Conservation (phyloP, 1,139 yeast genomes). For the Magnusiomyces tetraspermus region DNA sequence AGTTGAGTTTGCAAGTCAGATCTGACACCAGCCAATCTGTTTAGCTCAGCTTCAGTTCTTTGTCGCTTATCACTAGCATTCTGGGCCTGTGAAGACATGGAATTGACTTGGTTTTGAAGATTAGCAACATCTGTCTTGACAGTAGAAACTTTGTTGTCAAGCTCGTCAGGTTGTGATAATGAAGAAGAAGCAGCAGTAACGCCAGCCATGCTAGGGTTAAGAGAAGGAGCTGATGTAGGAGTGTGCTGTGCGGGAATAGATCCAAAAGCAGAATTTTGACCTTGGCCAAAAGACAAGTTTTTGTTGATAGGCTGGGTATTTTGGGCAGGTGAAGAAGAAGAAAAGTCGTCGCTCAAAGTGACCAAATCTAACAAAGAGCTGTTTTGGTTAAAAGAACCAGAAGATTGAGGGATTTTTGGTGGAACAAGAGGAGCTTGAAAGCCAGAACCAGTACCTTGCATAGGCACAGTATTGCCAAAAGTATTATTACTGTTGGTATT, state of each 20-base stretch:
- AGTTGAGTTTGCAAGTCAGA: constrained; percentile 65
- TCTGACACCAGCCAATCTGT: constrained; percentile 53
- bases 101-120: constrained; percentile 72
- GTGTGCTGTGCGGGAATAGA: constrained; percentile 7
- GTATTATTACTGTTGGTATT: no score
- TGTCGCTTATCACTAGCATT: constrained; percentile 60
- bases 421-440: constrained; percentile 18
- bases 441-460: constrained; percentile 7
- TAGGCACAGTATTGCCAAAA: background rate
- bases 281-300: constrained; percentile 58
- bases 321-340: constrained; percentile 23
- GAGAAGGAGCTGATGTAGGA: constrained; percentile 5
- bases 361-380: constrained; percentile 28
- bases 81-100: constrained; percentile 67
- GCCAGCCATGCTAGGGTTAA: constrained; percentile 14
- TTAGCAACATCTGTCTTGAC: constrained; percentile 85
- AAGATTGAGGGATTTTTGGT: constrained; percentile 20
- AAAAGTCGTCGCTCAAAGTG: constrained; percentile 34
- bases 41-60: constrained; percentile 68
- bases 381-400: constrained; percentile 16
- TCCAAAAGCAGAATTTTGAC: constrained; percentile 3
- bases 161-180: constrained; percentile 43
- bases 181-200: constrained; percentile 18
- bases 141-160: constrained; percentile 59
- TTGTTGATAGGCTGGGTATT: constrained; percentile 33